These are phyloP conservation scores for Neodidymelliopsis sp. DNA, from an alignment of 2,329 filamentous ascomycete species.

Conservation along the genomic window DNA sequence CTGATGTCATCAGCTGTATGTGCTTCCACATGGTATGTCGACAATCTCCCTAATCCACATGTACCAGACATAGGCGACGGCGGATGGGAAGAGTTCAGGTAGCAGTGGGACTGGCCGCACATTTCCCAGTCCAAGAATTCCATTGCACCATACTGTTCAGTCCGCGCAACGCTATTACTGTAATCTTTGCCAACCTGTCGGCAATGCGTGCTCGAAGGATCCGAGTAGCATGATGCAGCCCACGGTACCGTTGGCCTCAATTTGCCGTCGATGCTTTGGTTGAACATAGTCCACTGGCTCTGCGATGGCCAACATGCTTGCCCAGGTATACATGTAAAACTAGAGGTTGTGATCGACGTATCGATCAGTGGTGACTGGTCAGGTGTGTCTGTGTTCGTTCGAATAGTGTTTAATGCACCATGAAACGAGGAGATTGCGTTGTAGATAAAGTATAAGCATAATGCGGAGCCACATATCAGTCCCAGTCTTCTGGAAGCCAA, in stretches of 20 bases:
- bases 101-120: slow-evolving; percentile 41
- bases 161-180: slow-evolving; percentile 35
- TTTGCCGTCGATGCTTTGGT: slow-evolving; percentile 40
- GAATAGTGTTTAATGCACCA: neutral
- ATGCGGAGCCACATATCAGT: neutral
- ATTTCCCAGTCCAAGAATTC: slow-evolving; percentile 48
- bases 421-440: slow-evolving; percentile 10
- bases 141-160: slow-evolving; percentile 43
- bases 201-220: slow-evolving; percentile 31
- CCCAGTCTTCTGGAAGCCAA: neutral
- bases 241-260: slow-evolving; percentile 41
- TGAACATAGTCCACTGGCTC: slow-evolving; percentile 43
- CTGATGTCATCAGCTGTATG: slow-evolving; percentile 36
- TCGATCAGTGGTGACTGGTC: neutral
- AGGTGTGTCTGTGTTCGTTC: neutral
- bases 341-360: slow-evolving; percentile 16
- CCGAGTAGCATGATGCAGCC: slow-evolving; percentile 41
- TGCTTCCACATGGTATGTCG: slow-evolving; percentile 44
- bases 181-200: slow-evolving; percentile 31
- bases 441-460: slow-evolving; percentile 16
- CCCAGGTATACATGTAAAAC: slow-evolving; percentile 46
- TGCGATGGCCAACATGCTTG: slow-evolving; percentile 47
- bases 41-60: slow-evolving; percentile 45
- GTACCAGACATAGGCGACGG: slow-evolving; percentile 33
- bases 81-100: slow-evolving; percentile 37